A percentile compares a stretch with the other conserved stretches of the same genome.
These are phyloP conservation scores for Pyricularia grisea DNA, from an alignment of 2,329 filamentous ascomycete genomes.

Conservation along the genomic window DNA sequence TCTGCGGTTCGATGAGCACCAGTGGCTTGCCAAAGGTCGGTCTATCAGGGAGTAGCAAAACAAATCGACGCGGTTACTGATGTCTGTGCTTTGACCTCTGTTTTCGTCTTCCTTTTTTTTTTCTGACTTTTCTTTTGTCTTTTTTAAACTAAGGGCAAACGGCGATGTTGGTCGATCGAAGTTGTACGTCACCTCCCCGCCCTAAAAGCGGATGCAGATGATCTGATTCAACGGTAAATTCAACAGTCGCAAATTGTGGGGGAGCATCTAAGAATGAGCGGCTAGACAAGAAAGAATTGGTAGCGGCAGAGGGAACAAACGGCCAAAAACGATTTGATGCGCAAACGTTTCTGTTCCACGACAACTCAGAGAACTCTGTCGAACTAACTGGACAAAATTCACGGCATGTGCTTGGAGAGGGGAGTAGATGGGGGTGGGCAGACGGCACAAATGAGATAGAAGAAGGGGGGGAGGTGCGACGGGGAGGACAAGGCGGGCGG, in stretches of 20 bases:
- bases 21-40: not conserved
- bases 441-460: not conserved
- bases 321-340: not conserved
- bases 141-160: not conserved
- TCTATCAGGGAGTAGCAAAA: not conserved
- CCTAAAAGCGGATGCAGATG: not conserved
- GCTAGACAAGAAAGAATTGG: not conserved
- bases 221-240: not conserved
- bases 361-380: not conserved
- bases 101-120: too few species aligned
- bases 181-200: not conserved
- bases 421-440: not conserved
- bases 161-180: not conserved
- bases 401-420: not conserved
- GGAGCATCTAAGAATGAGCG: not conserved
- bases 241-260: not conserved
- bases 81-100: not conserved
- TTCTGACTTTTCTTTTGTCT: not conserved
- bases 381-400: not conserved
- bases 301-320: not conserved
- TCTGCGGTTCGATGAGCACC: not conserved
- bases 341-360: not conserved
- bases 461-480: not conserved
- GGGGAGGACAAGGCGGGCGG: not conserved
- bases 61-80: not conserved